Base-by-base conservation (phyloP, 495 filamentous ascomycete genomes). In the Hypoxylon lienhwacheense region DNA sequence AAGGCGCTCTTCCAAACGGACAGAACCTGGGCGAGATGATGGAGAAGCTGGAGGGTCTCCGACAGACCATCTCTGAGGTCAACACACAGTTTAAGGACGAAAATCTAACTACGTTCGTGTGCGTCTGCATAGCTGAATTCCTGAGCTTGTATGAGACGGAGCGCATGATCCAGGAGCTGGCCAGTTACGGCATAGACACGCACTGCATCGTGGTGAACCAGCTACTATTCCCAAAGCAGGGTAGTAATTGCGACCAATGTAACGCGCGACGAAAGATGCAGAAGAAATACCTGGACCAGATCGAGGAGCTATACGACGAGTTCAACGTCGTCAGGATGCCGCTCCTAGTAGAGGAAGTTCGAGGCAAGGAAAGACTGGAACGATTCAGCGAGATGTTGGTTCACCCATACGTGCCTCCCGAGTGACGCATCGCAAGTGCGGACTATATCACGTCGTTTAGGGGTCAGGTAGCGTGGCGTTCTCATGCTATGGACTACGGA, bases 321-420 rank as follows among this genome's bases (percentile, higher is more conserved):
- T 99, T 99, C 71, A 96, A 99, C 69, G 92, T 99, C 24, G 92
- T 99, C 35, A 90, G 90, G 75, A 96, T 97, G 89, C 93, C 93
- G 15, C 72, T 97, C 58, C 72, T 99, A 63, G 88, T 93, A 2
- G 92, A 97, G 70, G 93, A 99, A 68, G 90, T 99, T 5, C 77
- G 95, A 55, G 93, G 93, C 10, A 96, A 92, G 78, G 92, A 97
- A 70, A 90, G 84, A 67, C 71, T 98, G 58, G 90, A 92, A 71
- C 90, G 82, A 44, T 97, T 97, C 69, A 93, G 89, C 68, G 84
- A 95, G 70, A 95, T 97, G 91, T 77, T 97, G 50, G 78, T 96
- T 45, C 80, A 85, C 60, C 90, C 91, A 7, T 95, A 87, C 70
- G 78, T 86, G 35, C 88, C 90, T 40, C 91, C 91, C 11, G 76